Base-by-base conservation (phyloP, 2,329 filamentous ascomycete genomes). In the Pyrenophora seminiperda region DNA sequence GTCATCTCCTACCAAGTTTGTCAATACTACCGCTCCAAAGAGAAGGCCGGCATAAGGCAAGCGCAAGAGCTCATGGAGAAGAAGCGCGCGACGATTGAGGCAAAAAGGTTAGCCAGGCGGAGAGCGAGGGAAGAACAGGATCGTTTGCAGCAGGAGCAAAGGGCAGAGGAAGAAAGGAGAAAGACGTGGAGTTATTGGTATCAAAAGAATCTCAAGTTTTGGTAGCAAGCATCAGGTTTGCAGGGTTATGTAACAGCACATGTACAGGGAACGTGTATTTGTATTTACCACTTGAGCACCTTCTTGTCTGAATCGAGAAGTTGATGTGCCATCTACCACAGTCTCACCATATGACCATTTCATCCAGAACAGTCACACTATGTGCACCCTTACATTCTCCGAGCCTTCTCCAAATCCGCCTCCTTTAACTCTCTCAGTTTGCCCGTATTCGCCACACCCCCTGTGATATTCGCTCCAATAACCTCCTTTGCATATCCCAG, bases 1-100 rank as follows among this genome's bases (percentile, higher is more conserved):
- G 78, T 88, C 38, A 80, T 81, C 22, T 87, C 87, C 41, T 94
- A 91, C 75, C 90, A 97, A 74, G 91, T 88, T 66, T 97, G 93
- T 75, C 86, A 91, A 66, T 86, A 86, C 60, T 82, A 83, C 54
- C 81, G 91, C 51, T 79, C 83, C 39, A 81, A 87, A 53, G 93
- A 97, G 74, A 83, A 87, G 63, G 84, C 86, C 54, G 88, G 90
- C 55, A 93, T 99, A 86, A 88, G 89, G 71, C 81, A 91, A 58
- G 89, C 89, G 3, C 87, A 96, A 47, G 90, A 96, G 68, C 83
- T 94, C 50, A 87, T 93, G 72, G 85, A 88, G 66, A 79, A 83
- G 63, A 86, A 91, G 72, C 86, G 89, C 66, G 78, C 65, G 15
- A 68, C 69, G 36, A 72, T 77, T 31, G 76, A 76, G 56, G 71